Base-by-base conservation (phyloP, 345 rosid species). In the Ceriops decandra region DNA sequence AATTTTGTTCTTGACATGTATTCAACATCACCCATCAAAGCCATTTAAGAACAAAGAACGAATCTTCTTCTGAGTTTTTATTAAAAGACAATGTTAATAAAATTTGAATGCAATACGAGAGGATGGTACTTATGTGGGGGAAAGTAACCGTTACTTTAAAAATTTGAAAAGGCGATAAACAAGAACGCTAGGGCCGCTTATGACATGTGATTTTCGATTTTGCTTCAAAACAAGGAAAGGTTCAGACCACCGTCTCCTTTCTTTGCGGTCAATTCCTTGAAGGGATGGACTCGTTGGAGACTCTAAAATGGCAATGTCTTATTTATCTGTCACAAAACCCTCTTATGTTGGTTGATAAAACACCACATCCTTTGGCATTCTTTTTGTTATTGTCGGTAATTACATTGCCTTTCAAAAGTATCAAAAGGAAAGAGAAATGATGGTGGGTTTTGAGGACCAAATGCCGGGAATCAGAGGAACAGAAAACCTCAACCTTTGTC, bases 171-270 rank as follows among this genome's bases (percentile, higher is more conserved):
- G 66, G 8, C 6, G 61, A 17, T 11, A 62, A 5, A 27, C 31
- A 28, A 82, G 86, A 80, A 82, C 84, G 76, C 82, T 63, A 52
- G 81, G 87, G 79, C 85, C 86, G 95, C 54, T 47, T 35, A 7
- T 74, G 77, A 72, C 66, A 74, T 69, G 81, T 74, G 67, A 26
- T 65, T 77, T 59, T 62, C 54, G 66, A 70, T 51, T 66, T 89
- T 92, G 93, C 96, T 92, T 89, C 68, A 81, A 68, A 84, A 52
- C 47, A 63, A 63, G 89, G 98, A 51, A 91, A 85, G 70, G 67
- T 57, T 65, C 81, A 71, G 17, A 60, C 42, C 47, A 26, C 63
- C 61, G 1, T 6, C 68, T 56, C 79, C 74, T 78, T 78, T 81
- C 71, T 66, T 75, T 80, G 65, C 79, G 77, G 84, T 84, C 90